Percentiles rank a stretch among this genome's conserved stretches.
phyloP scores from a whole-genome alignment of 495 filamentous ascomycete genomes.

The Jackrogersella multiformis region DNA sequence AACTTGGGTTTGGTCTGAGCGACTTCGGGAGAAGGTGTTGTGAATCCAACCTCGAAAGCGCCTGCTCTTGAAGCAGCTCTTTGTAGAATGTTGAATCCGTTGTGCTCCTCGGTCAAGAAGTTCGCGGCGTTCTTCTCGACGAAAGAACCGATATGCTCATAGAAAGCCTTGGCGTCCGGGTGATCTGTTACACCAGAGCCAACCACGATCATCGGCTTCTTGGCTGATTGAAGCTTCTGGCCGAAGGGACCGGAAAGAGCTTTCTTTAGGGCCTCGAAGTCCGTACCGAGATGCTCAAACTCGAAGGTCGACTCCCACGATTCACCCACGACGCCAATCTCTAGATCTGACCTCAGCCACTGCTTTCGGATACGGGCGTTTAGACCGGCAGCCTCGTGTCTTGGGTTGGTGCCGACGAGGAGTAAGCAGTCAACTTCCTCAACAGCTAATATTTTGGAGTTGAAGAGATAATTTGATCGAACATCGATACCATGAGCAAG shows the following conservation, averaged over 20 bases:
- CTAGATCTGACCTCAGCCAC: conserved; percentile 93
- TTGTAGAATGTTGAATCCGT: conserved; percentile 96
- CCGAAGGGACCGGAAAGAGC: conserved; percentile 87
- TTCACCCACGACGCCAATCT: conserved; percentile 92
- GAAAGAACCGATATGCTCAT: conserved; percentile 86
- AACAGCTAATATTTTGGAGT: conserved; percentile 90
- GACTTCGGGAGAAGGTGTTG: conserved; percentile 77
- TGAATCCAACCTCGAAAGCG: conserved; percentile 96
- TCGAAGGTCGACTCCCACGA: conserved; percentile 92
- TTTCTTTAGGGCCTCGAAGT: conserved; percentile 79
- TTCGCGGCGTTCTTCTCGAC: conserved; percentile 90
- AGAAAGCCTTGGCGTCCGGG: conserved; percentile 88
- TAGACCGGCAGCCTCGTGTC: conserved; percentile 91
- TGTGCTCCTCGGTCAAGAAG: conserved; percentile 91
- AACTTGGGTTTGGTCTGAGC: conserved; percentile 89
- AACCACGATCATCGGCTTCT: conserved; percentile 94
- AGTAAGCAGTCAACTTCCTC: conserved; percentile 94
- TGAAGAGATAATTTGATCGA: conserved; percentile 94
- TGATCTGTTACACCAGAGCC: conserved; percentile 91
- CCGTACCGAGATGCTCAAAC: conserved; percentile 84
- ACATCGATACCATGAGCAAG: conserved; percentile 93
- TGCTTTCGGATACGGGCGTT: conserved; percentile 98
- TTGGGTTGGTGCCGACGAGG: conserved; percentile 91
- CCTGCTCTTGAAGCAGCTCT: conserved; percentile 88
- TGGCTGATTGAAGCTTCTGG: conserved; percentile 86